Evolutionary conservation across 179 eudicot species (phyloP).

Genomic region (Beta macrorhiza): DNA sequence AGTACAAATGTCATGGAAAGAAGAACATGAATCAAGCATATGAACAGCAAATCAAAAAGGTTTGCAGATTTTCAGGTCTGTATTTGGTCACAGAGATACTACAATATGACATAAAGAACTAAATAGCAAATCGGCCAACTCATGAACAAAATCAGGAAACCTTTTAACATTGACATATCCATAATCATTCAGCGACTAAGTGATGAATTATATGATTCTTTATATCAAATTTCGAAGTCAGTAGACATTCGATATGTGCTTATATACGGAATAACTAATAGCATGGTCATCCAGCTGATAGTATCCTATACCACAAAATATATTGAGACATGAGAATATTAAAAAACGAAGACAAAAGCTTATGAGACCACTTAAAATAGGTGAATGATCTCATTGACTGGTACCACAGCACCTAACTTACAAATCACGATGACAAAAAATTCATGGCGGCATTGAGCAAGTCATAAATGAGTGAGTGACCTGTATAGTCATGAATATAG

Average conservation of each 20-base stretch:
- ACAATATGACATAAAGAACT: background rate
- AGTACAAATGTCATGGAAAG: background rate
- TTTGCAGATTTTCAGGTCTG: background rate
- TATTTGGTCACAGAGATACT: background rate
- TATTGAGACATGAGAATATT: background rate
- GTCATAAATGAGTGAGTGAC: background rate
- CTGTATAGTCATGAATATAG: background rate
- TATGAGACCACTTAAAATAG: background rate
- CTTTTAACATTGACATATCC: background rate
- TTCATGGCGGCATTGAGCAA: background rate
- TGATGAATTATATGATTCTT: background rate
- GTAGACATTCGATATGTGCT: too few relatives aligned
- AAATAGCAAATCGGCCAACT: background rate
- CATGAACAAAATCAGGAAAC: background rate
- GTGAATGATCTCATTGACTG: background rate
- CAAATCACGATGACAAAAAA: too few relatives aligned
- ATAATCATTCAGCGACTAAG: background rate
- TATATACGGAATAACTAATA: too few relatives aligned
- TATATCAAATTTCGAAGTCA: too few relatives aligned
- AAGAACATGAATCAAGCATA: background rate
- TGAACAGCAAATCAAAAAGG: background rate
- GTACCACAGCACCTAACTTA: background rate
- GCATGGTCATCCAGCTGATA: too few relatives aligned
- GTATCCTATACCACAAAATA: too few relatives aligned
- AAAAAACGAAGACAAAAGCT: background rate